Conservation (phyloP, 768 basidiomycete genomes). For the Lactarius vividus region DNA sequence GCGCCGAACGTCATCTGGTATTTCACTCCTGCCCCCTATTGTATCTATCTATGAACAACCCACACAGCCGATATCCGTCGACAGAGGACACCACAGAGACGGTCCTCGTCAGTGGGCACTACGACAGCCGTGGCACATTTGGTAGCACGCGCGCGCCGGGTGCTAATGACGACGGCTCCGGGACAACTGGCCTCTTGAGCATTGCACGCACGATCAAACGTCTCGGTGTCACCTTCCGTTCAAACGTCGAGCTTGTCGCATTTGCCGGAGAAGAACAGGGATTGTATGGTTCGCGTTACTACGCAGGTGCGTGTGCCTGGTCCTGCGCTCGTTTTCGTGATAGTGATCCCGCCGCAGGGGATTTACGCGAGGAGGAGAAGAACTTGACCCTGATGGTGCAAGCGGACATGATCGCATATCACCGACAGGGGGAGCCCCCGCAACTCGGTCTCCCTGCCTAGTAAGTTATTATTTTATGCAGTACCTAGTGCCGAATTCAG, state of each 20-base stretch:
- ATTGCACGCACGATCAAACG: conserved; percentile 75
- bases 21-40: background rate
- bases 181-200: conserved; percentile 68
- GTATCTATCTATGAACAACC: background rate
- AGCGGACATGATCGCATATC: conserved; percentile 91
- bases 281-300: conserved; percentile 70
- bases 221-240: conserved; percentile 64
- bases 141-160: conserved; percentile 68
- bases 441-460: conserved; percentile 78
- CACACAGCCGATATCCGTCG: conserved; percentile 53
- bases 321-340: background rate
- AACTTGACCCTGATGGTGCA: conserved; percentile 84
- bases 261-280: conserved; percentile 96
- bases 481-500: conserved; percentile 4
- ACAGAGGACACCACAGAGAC: conserved; percentile 56
- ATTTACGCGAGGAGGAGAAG: conserved; percentile 54
- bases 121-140: conserved; percentile 89
- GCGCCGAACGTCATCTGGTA: conserved; percentile 89
- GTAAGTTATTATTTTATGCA: conserved; percentile 40
- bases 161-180: conserved; percentile 62
- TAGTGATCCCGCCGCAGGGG: conserved; percentile 39
- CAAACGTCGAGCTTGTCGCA: conserved; percentile 74
- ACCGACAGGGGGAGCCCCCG: conserved; percentile 67
- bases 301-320: conserved; percentile 60
- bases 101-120: conserved; percentile 81